Evolutionary conservation across 2,329 filamentous ascomycete genomes (phyloP).

Genomic region (Curvularia sp.): DNA sequence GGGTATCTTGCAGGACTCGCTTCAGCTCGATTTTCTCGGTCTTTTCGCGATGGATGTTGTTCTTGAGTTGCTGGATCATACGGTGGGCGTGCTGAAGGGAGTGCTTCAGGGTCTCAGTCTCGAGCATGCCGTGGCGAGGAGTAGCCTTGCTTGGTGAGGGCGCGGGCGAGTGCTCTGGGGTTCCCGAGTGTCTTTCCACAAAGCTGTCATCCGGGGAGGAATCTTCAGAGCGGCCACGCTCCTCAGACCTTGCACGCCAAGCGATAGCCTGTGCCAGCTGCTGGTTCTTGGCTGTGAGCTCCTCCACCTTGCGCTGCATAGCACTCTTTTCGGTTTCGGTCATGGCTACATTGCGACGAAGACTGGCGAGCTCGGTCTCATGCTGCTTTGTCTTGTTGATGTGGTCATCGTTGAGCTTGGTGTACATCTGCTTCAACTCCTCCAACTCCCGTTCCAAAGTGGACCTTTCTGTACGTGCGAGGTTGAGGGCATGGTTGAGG

Average conservation of each 20-base stretch:
- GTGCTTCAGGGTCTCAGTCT: conserved; percentile 93
- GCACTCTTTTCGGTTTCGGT: conserved; percentile 79
- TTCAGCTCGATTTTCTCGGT: conserved; percentile 96
- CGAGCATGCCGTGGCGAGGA: conserved; percentile 87
- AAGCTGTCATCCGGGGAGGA: conserved; percentile 44
- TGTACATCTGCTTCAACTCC: conserved; percentile 80
- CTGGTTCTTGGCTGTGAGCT: conserved; percentile 86
- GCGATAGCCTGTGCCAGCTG: conserved; percentile 87
- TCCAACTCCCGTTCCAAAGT: conserved; percentile 84
- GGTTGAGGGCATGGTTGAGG: conserved; percentile 73
- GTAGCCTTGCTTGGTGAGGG: conserved; percentile 90
- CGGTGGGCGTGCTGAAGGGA: conserved; percentile 93
- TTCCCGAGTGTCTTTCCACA: conserved; percentile 67
- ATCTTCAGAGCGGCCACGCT: conserved; percentile 67
- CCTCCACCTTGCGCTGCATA: conserved; percentile 85
- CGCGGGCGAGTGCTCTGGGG: conserved; percentile 89
- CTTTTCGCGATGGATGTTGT: conserved; percentile 96
- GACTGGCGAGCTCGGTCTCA: conserved; percentile 83
- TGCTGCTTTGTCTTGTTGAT: conserved; percentile 78
- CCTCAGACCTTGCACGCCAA: conserved; percentile 71
- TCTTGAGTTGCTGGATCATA: conserved; percentile 94
- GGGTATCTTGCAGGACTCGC: conserved; percentile 91
- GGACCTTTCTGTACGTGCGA: conserved; percentile 76
- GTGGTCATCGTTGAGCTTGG: conserved; percentile 83
- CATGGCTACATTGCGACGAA: conserved; percentile 79